Evolutionary conservation across 2,329 filamentous ascomycete genomes (phyloP).

Genomic region (Phyllosticta citriasiana): DNA sequence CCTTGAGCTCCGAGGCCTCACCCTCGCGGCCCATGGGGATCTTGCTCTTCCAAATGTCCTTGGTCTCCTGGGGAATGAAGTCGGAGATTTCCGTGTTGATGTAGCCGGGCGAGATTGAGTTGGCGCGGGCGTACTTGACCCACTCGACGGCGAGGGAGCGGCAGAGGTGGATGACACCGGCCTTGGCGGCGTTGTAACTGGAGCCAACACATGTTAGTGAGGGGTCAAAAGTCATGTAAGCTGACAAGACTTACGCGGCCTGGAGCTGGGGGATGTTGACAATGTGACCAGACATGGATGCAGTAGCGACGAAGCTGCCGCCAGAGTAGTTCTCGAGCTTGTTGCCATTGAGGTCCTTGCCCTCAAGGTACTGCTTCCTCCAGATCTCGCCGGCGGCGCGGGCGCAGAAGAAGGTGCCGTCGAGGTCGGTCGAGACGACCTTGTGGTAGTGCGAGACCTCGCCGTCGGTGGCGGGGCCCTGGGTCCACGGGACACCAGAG

Average conservation of each 20-base stretch:
- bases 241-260: constrained; percentile 14
- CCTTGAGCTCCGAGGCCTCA: constrained; percentile 66
- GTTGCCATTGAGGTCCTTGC: constrained; percentile 11
- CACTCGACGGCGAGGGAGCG: constrained; percentile 58
- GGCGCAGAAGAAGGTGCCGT: constrained; percentile 78
- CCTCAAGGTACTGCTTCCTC: constrained; percentile 11
- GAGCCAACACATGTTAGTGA: no score
- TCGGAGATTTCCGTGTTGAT: constrained; percentile 59
- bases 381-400: constrained; percentile 60
- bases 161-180: constrained; percentile 55
- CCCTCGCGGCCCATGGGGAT: constrained; percentile 73
- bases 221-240: no score
- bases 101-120: constrained; percentile 58
- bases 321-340: constrained; percentile 11
- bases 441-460: constrained; percentile 62
- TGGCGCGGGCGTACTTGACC: constrained; percentile 59
- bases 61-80: constrained; percentile 57
- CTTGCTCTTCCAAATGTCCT: constrained; percentile 66
- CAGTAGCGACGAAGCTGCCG: constrained; percentile 56
- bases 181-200: constrained; percentile 44
- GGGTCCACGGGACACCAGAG: constrained; percentile 52
- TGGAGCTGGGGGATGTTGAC: constrained; percentile 75
- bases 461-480: constrained; percentile 58
- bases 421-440: constrained; percentile 79
- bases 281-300: constrained; percentile 69